Base-by-base conservation (phyloP, 768 basidiomycete genomes). In the Termitomyces sp. region DNA sequence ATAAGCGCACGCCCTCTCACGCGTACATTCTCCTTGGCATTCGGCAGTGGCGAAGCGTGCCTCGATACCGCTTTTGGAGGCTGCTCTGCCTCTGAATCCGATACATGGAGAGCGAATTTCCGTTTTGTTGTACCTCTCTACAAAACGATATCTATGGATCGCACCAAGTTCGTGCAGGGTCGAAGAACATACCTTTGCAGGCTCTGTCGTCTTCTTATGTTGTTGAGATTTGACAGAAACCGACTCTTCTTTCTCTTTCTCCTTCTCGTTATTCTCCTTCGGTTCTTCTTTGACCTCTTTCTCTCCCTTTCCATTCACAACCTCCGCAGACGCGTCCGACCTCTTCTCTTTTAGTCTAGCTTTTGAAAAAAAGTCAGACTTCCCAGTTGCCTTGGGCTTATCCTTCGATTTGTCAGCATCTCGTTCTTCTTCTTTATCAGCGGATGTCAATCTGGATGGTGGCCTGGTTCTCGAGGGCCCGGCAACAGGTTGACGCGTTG, bases 1-100 rank as follows among this genome's bases (percentile, higher is more conserved):
- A 84, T 43, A 10, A 86, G 63, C 19, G 78, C 73, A 3, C 74
- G 74, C 48, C 75, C 81, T 64, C 78, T 79, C 39, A 81, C 64
- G 27, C 76, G 74, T 27, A 70, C 64, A 10, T 59, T 64, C 16
- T 59, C 63, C 40, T 63, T 62, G 21, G 54, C 62, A 11, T 48
- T 35, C 11, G 57, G 25, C 9, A 34, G 53, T 55, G 19, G 54
- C n/a, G 52, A 46, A 25, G 55, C 50, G 16, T 30, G 58, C 39
- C 52, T 43, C n/a, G 57, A 56, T 19, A 52, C 28, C 41, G 39
- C 46, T 52, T 23, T 55, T 17, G 52, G 44, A 43, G 45, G 55
- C n/a, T 1, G 52, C 34, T 53, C 41, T 40, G 21, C 64, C 6
- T 66, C 68, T 0, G 66, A 67, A 30, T 66, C 69, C 39, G 70